Evolutionary conservation across 768 basidiomycete species (phyloP).

Genomic region (Leccinum ochraceum): DNA sequence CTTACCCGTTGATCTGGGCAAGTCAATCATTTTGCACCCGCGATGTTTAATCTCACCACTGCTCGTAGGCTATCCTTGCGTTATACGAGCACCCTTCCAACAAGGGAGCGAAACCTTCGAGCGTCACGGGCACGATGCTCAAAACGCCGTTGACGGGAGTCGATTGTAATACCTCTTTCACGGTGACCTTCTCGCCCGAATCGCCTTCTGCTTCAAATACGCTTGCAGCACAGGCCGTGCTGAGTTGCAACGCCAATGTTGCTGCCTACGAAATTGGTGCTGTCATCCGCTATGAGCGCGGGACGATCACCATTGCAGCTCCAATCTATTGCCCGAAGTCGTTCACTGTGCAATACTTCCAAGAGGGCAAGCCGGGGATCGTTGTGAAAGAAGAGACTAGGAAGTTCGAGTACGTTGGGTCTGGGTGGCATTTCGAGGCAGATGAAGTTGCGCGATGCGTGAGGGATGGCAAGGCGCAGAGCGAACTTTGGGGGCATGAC

Average conservation of each 20-base stretch:
- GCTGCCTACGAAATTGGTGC: constrained; percentile 51
- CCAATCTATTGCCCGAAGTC: constrained; percentile 69
- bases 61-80: constrained; percentile 66
- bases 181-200: constrained; percentile 60
- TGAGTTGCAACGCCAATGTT: constrained; percentile 67
- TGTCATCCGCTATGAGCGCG: constrained; percentile 73
- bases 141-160: constrained; percentile 79
- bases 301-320: constrained; percentile 59
- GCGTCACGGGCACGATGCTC: constrained; percentile 68
- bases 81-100: constrained; percentile 83
- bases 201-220: constrained; percentile 34
- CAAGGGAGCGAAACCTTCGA: constrained; percentile 53
- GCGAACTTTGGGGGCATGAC: constrained; percentile 71
- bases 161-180: constrained; percentile 76
- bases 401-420: constrained; percentile 59
- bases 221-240: constrained; percentile 69
- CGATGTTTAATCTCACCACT: constrained; percentile 13
- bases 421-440: constrained; percentile 84
- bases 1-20: constrained; percentile 83
- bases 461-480: constrained; percentile 71
- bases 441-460: constrained; percentile 85
- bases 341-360: constrained; percentile 65
- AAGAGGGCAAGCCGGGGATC: constrained; percentile 43
- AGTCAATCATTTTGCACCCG: constrained; percentile 15
- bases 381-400: constrained; percentile 58